phyloP scores from a whole-genome alignment of 805 yeast genomes.

The Wickerhamiella azymoides region DNA sequence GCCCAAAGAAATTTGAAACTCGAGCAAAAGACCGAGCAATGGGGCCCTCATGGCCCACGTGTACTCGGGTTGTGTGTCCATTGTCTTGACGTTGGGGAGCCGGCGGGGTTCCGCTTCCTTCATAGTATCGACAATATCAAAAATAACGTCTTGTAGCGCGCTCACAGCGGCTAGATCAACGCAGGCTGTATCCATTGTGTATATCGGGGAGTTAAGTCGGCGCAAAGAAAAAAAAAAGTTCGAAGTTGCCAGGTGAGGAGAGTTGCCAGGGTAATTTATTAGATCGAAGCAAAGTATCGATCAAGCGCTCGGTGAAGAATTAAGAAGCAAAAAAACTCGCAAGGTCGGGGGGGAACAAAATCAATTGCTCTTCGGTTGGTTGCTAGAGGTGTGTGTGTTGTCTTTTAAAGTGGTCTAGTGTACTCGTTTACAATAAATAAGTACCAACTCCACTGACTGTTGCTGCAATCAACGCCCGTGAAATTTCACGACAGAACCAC shows the following conservation, averaged over 20 bases:
- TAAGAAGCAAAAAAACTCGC: neutral
- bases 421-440: neutral
- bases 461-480: neutral
- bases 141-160: conserved; percentile 16
- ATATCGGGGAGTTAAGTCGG: neutral
- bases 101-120: conserved; percentile 10
- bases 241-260: neutral
- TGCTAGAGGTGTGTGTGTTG: neutral
- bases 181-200: neutral
- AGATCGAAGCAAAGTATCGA: neutral
- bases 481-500: neutral
- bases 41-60: conserved; percentile 58
- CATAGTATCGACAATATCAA: conserved; percentile 14
- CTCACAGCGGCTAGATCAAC: conserved; percentile 15
- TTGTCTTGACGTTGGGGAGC: conserved; percentile 45
- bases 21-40: conserved; percentile 67
- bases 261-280: neutral
- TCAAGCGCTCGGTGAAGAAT: neutral
- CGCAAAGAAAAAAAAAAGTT: neutral
- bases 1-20: conserved; percentile 43
- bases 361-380: no score
- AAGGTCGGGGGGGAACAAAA: neutral
- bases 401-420: neutral
- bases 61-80: conserved; percentile 80
- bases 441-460: neutral